These are phyloP conservation scores for Incumbomyces delicatus DNA, from an alignment of 2,329 filamentous ascomycete genomes.

Conservation along the genomic window DNA sequence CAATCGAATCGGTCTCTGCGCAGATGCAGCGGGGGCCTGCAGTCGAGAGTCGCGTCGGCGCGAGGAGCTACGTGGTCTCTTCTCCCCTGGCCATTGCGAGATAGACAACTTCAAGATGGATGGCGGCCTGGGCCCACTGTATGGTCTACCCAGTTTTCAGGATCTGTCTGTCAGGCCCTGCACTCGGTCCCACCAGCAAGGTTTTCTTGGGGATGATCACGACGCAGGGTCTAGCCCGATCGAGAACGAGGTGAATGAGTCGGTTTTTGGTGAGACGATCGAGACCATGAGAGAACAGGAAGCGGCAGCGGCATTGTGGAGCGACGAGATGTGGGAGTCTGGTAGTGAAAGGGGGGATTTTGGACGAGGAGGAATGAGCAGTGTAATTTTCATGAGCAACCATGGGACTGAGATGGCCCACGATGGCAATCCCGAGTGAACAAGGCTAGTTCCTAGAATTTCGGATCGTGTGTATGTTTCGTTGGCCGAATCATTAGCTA, in stretches of 20 bases:
- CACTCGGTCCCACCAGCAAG: background rate
- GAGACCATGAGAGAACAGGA: background rate
- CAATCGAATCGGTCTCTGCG: background rate
- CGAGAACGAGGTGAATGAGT: background rate
- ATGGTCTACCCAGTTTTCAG: too few species aligned
- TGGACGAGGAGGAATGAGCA: too few species aligned
- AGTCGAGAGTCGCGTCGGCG: background rate
- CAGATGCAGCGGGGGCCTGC: background rate
- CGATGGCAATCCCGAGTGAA: too few species aligned
- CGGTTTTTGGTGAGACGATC: background rate
- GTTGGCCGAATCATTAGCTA: too few species aligned
- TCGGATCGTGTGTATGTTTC: too few species aligned
- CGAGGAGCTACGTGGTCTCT: background rate
- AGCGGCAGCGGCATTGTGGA: background rate
- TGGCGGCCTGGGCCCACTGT: background rate
- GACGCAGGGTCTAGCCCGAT: background rate
- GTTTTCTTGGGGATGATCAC: background rate
- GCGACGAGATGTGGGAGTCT: background rate
- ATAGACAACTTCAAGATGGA: background rate
- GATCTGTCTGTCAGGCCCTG: too few species aligned
- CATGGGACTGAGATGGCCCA: too few species aligned
- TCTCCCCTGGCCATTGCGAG: background rate
- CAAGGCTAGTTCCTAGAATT: too few species aligned
- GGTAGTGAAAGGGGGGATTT: too few species aligned
- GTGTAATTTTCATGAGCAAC: too few species aligned